Conservation (phyloP, 148 eudicot species). For the Vaccinium macrocarpon region DNA sequence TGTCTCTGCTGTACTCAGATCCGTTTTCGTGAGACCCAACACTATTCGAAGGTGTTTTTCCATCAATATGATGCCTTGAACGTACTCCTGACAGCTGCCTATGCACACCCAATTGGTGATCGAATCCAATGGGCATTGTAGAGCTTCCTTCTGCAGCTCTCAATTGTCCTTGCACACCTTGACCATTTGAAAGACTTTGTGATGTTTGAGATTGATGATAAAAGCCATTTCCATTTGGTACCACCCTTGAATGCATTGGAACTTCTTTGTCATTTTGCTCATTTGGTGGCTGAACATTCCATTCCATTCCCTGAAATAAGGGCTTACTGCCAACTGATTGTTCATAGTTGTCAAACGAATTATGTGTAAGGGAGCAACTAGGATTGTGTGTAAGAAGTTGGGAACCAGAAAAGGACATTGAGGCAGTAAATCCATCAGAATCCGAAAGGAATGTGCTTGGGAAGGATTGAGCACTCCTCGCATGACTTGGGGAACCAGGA, state of each 20-base stretch:
- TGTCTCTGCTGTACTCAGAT: constrained; percentile 56
- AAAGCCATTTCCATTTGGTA: constrained; percentile 50
- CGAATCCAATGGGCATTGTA: constrained; percentile 36
- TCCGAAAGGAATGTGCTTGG: constrained; percentile 67
- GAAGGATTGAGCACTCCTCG: constrained; percentile 81
- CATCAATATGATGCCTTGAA: constrained; percentile 37
- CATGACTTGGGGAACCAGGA: constrained; percentile 78
- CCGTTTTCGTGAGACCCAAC: constrained; percentile 61
- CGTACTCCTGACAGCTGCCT: constrained; percentile 50
- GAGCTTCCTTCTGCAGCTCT: constrained; percentile 42
- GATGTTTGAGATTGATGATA: constrained; percentile 50
- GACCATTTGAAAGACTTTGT: constrained; percentile 48
- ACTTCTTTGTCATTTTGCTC: constrained; percentile 57
- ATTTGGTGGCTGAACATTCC: constrained; percentile 61
- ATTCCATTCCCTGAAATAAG: constrained; percentile 76
- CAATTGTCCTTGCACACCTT: constrained; percentile 34
- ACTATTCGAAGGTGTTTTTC: constrained; percentile 56
- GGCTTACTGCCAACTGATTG: constrained; percentile 91
- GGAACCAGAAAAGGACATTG: constrained; percentile 93
- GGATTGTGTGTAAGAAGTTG: constrained; percentile 74
- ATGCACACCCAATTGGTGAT: constrained; percentile 60
- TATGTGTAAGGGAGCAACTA: constrained; percentile 78
- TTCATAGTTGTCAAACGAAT: constrained; percentile 65
- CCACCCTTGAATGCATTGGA: constrained; percentile 31
- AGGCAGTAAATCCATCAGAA: constrained; percentile 82